Base-by-base conservation (phyloP, 495 filamentous ascomycete genomes). In the Penicillium mononematosum region DNA sequence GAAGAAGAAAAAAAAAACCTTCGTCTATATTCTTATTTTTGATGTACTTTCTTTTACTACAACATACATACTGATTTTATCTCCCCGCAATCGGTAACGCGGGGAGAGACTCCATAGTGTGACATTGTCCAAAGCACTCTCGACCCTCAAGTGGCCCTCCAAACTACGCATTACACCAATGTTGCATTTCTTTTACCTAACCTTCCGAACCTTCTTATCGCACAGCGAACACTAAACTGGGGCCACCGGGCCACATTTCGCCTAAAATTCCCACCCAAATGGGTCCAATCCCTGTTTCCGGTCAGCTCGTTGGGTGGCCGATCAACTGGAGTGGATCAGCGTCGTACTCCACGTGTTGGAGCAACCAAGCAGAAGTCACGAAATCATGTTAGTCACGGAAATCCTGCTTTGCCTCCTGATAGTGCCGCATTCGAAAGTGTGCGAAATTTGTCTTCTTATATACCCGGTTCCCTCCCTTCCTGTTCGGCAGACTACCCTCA, bases 271-370 rank as follows among this genome's bases (percentile, higher is more conserved):
- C 50, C 50, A 29, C 38, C 19, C 24, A 24, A 27, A 34, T 39
- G 50, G 39, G 20, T 47, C 54, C 39, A 31, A 19, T 20, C 1
- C 32, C 60, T 55, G 65, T 50, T 55, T 65, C 27, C 62, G 61
- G 60, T 16, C 5, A 31, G 41, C 17, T 66, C 48, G 56, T 66
- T 69, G 63, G 66, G 10, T 38, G 41, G 56, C n/a, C 43, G 60
- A 57, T 66, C 55, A 24, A 4, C 5, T 20, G 4, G 10, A 51
- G 66, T 69, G 66, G 66, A 66, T 44, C 55, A 64, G 61, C 58
- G 63, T 68, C 56, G 66, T 57, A 68, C 66, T 68, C 66, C 66
- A 68, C 66, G 66, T 66, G 63, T 64, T 46, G 63, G 53, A 56
- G 38, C 56, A 42, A 10, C 56, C 60, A 57, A 53, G 39, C 41